Evolutionary conservation across 1,139 yeast genomes (phyloP).

Genomic region (Sugiyamaella grinbergsii): DNA sequence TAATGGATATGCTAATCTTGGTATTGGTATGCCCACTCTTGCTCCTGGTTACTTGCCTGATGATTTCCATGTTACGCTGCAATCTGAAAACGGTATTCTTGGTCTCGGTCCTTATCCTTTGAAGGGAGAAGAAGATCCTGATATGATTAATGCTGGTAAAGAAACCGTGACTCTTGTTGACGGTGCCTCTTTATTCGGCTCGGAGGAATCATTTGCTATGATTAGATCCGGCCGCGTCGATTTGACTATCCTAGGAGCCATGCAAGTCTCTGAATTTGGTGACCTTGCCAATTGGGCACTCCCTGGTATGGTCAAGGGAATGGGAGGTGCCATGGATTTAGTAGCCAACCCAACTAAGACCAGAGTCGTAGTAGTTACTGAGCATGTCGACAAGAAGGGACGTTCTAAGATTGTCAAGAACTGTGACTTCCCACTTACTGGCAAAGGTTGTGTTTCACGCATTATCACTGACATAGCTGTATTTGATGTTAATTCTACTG

Average conservation of each 20-base stretch:
- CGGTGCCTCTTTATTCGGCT: constrained; percentile 54
- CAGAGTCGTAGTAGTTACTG: constrained; percentile 53
- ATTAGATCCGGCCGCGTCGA: constrained; percentile 53
- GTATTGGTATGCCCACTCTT: constrained; percentile 55
- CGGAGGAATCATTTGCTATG: constrained; percentile 55
- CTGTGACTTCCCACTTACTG: constrained; percentile 53
- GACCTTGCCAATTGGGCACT: constrained; percentile 58
- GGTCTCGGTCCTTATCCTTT: constrained; percentile 55
- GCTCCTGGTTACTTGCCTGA: constrained; percentile 49
- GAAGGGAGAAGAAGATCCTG: constrained; percentile 51
- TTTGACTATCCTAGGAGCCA: constrained; percentile 52
- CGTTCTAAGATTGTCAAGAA: constrained; percentile 50
- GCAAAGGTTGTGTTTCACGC: constrained; percentile 49
- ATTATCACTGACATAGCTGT: constrained; percentile 55
- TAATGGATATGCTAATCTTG: constrained; percentile 51
- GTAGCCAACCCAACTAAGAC: constrained; percentile 53
- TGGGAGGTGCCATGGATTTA: constrained; percentile 62
- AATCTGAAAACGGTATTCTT: constrained; percentile 54
- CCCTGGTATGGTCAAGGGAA: constrained; percentile 55
- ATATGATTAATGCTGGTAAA: constrained; percentile 55
- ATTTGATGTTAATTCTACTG: constrained; percentile 47
- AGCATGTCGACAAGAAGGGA: constrained; percentile 53
- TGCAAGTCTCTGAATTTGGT: constrained; percentile 52
- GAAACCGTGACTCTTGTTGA: constrained; percentile 52
- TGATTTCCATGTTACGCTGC: constrained; percentile 48